Evolutionary conservation across 2,329 filamentous ascomycete species (phyloP), one percentile per base, ranked within the genome.

Genomic region (Apiospora malaysiana): DNA sequence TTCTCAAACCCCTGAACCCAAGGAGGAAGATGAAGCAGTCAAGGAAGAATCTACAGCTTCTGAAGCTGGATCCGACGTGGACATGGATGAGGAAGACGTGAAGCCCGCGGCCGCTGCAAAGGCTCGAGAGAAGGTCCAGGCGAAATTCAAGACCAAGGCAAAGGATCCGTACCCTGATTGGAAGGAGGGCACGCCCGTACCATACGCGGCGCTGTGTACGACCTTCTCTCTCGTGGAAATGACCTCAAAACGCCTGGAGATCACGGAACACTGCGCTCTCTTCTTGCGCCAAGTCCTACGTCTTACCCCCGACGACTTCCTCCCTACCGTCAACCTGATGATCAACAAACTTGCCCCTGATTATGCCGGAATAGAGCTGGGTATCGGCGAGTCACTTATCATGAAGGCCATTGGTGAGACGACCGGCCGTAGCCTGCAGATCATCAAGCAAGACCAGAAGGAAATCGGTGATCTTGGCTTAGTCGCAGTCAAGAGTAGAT

Each of bases 361-460:
- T 78, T 99, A 98, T 80, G 92, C 95, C 59, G 96, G 96, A 25
- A 95, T 99, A 73, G 96, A 99, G 82, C 87, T 99, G 42, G 96
- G 96, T n/a, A 99, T 99, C 76, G 96, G 96, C 70, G 96, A 99
- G 82, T 98, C 95, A 0, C 83, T 99, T 40, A 98, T 99, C 77
- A 98, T 98, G 95, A 99, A 98, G 81, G 94, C 96, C 6, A 97
- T 99, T 78, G 95, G 95, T 14, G 95, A 98, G 83, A 93, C 92
- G 42, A 99, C 96, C 0, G 96, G 96, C 12, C 91, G 96, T 72
- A 97, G 91, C 77, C 83, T 98, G 66, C 88, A 92, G 47, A 91
- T 97, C 69, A 97, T 99, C 85, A 98, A 98, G 83, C 90, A 93
- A 67, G 95, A 98, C 76, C 96, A 99, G 79, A 94, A 96, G 77